Conservation (phyloP, 306 rosid species). For the Begonia fuchsioides region DNA sequence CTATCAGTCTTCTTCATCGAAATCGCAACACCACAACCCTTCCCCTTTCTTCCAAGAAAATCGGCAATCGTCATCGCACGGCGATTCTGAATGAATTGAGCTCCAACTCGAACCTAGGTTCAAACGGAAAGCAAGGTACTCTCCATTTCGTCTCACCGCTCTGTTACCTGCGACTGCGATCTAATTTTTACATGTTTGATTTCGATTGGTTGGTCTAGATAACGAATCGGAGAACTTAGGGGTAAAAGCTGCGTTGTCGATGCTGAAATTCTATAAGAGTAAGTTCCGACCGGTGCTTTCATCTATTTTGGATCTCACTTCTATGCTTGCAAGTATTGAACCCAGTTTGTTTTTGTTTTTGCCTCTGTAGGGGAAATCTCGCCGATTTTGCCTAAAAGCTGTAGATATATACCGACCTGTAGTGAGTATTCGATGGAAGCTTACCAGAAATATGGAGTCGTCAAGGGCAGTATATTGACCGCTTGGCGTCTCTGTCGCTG, state of each 20-base stretch:
- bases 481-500: conserved; percentile 84
- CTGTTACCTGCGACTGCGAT: not conserved
- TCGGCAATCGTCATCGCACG: conserved; percentile 5
- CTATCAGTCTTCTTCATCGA: conserved; percentile 10
- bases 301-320: not conserved
- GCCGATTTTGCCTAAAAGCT: conserved; percentile 65
- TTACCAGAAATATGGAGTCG: conserved; percentile 70
- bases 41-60: conserved; percentile 8
- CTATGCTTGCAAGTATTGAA: not conserved
- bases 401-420: conserved; percentile 74
- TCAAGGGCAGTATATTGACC: conserved; percentile 63
- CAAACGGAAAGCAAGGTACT: conserved; percentile 29
- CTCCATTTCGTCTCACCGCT: not conserved
- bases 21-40: not conserved
- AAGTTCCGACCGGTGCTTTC: conserved; percentile 1
- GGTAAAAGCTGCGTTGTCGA: conserved; percentile 45
- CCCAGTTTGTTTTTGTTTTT: conserved; percentile 1
- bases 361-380: conserved; percentile 67
- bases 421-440: conserved; percentile 97
- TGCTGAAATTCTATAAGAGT: conserved; percentile 73
- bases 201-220: conserved; percentile 12
- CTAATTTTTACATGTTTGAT: no score
- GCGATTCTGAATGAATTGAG: conserved; percentile 8
- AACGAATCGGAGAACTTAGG: conserved; percentile 38
- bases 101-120: conserved; percentile 23